Base-by-base conservation (phyloP, 371 early-diverging fungal species). In the Mortierella sp. region DNA sequence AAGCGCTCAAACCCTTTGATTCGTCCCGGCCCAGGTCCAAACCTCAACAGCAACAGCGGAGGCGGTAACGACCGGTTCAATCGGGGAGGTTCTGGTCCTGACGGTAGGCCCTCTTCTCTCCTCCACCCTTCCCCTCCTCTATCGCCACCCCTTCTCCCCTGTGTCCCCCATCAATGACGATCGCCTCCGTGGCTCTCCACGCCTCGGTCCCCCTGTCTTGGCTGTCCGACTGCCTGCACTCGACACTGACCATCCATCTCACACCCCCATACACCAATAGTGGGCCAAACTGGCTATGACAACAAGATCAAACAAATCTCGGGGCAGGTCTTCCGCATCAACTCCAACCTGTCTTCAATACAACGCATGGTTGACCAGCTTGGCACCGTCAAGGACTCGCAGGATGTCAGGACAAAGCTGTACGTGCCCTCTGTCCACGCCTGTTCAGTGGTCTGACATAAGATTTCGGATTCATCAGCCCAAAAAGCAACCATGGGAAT, bases 271-370 rank as follows among this genome's bases (percentile, higher is more conserved):
- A 34, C 24, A 38, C 18, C 31, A 43, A 16, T 60, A 81, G 87
- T 85, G 43, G 83, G 82, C 52, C 87, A 88, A 52, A 78, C 74
- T 30, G 81, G 82, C 28, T 90, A 89, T 63, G 82, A 86, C 43
- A 58, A 66, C 3, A 78, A 88, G 47, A 82, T 83, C n/a, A 88
- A 87, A 45, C 81, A 83, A 51, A 82, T 92, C 19, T 88, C 93
- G 12, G 90, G 91, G 60, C 88, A 90, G 64, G 84, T 93, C 39
- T 93, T 92, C 69, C 87, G 87, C 38, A 88, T 92, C 67, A 91
- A 89, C 51, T 87, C 89, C 67, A 93, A 92, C 61, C 91, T 95
- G 14, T 87, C 91, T 13, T 89, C 91, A 59, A 91, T 96, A 39
- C 91, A 95, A 51, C 85, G 91, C 31, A 82, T 93, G 8, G 91